A percentile compares a stretch with the other conserved stretches of the same genome.
Conservation (phyloP, 257 asterid genomes). For the Solanum appendiculatum region DNA sequence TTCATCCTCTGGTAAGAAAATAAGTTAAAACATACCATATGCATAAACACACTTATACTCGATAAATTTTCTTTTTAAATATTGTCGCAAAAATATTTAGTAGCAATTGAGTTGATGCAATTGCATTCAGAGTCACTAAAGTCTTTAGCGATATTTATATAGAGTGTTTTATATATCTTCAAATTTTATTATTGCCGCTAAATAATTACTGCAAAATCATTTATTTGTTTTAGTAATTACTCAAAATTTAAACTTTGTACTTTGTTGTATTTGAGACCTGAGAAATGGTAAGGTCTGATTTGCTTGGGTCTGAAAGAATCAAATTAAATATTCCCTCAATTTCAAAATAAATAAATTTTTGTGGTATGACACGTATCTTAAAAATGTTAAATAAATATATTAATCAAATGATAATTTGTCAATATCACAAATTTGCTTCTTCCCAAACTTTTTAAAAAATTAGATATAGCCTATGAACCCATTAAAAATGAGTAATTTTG, state of each 20-base stretch:
- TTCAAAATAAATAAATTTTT: too few relatives aligned
- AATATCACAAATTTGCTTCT: background rate
- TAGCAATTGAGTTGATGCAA: rapidly evolving
- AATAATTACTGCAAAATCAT: too few relatives aligned
- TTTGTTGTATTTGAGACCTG: background rate
- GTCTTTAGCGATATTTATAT: background rate
- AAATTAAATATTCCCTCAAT: background rate
- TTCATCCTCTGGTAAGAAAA: background rate
- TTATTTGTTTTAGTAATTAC: background rate
- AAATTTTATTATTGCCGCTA: too few relatives aligned
- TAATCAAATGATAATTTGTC: too few relatives aligned
- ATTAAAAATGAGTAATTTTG: too few relatives aligned
- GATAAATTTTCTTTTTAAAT: background rate
- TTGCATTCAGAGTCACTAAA: rapidly evolving
- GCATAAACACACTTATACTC: background rate
- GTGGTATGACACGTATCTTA: background rate
- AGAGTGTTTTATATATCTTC: too few relatives aligned
- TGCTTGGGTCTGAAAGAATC: background rate
- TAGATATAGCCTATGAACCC: background rate
- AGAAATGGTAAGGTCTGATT: background rate
- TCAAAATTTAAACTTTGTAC: background rate
- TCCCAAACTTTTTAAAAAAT: too few relatives aligned
- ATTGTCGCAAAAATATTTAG: too few relatives aligned
- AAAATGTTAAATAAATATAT: background rate
- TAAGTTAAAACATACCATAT: background rate